Evolutionary conservation across 2,329 filamentous ascomycete species (phyloP), one percentile per base, ranked within the genome.

Genomic region (Microcyclospora tardicrescens): DNA sequence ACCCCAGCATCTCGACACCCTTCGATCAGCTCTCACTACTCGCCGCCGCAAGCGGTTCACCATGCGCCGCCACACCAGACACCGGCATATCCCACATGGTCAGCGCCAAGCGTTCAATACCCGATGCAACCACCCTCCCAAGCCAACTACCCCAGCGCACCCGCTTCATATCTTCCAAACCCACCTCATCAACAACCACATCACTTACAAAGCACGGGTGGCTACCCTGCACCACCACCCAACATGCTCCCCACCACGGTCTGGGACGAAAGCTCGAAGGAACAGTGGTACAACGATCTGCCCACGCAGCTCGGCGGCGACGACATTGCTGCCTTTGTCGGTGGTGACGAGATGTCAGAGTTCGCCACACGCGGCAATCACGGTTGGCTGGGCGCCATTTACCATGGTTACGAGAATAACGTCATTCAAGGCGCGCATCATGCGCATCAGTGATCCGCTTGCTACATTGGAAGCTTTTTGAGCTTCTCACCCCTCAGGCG

Each of bases 311-410:
- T 63, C 30, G 56, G 58, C 10, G 59, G 58, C n/a, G 60, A 62
- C 38, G 61, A 63, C 41, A 46, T 63, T 11, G 59, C 60, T 8
- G 60, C 59, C 5, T 63, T 63, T 42, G 57, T 60, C 10, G 59
- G 60, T 31, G 61, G 60, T 6, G 57, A 51, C 14, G 56, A 58
- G 33, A 52, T 58, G 41, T 47, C 52, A 11, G 53, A 59, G 15
- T 61, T 53, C 52, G 52, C 52, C 37, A 45, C 8, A 4, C 19
- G 19, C 19, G 8, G 19, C 19, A 24, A 24, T 24, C 19, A 24
- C 8, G 19, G 19, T 24, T 24, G 19, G 19, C 19, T 24, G 19
- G 19, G 19, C 19, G 19, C 19, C 19, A 24, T 24, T 8, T 24
- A 24, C 19, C 4, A 24, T 8, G 19, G 19, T 24, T 24, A 24